These are phyloP conservation scores for Saccharomycopsis oosterbeekiorum DNA, from an alignment of 805 yeast species.

Conservation along the genomic window DNA sequence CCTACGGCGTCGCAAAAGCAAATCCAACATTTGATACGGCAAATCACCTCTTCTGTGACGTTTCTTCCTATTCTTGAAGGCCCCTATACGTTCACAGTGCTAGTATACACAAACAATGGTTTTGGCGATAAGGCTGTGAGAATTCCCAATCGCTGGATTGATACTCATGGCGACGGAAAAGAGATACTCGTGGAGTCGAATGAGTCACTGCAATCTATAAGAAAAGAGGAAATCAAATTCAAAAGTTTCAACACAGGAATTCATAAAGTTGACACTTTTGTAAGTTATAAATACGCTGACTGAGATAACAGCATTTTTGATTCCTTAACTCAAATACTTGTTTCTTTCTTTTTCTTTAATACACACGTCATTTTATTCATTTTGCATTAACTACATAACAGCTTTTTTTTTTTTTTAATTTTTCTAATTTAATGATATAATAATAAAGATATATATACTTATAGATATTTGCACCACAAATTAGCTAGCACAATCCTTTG, in stretches of 20 bases:
- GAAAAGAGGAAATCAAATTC: conserved; percentile 54
- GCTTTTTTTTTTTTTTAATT: too few relatives aligned
- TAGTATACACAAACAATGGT: conserved; percentile 65
- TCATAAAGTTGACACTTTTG: conserved; percentile 66
- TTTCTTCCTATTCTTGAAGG: conserved; percentile 68
- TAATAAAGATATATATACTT: too few relatives aligned
- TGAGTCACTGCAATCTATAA: not conserved
- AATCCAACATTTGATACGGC: conserved; percentile 79
- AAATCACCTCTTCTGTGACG: conserved; percentile 79
- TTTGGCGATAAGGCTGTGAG: conserved; percentile 19
- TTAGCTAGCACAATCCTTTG: not conserved
- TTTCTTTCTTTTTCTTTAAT: not conserved
- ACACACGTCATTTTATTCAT: too few relatives aligned
- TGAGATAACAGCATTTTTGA: not conserved
- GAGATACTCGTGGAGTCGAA: conserved; percentile 38
- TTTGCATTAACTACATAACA: too few relatives aligned
- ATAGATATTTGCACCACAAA: too few relatives aligned
- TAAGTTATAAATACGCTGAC: conserved; percentile 30
- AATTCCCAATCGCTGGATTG: conserved; percentile 80
- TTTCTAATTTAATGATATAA: too few relatives aligned
- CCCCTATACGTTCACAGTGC: conserved; percentile 68
- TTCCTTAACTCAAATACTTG: not conserved
- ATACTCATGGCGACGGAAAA: conserved; percentile 45
- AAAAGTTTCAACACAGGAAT: conserved; percentile 55
- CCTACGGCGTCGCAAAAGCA: conserved; percentile 51